phyloP scores from a whole-genome alignment of 73 alveolate genomes.

The Durusdinium trenchii region DNA sequence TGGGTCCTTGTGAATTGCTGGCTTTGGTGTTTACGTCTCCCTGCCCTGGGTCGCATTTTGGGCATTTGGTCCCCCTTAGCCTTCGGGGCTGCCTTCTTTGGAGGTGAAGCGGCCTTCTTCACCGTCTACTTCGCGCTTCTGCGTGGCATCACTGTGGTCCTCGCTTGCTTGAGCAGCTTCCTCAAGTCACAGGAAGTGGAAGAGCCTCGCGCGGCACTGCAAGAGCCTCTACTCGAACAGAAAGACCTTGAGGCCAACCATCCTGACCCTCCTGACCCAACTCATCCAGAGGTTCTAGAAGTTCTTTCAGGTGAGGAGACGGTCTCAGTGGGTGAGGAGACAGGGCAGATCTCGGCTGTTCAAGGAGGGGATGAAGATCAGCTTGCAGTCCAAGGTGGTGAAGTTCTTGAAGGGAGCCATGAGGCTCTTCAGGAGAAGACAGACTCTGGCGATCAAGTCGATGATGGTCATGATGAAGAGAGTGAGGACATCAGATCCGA shows the following conservation, averaged over 20 bases:
- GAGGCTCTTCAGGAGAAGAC: neutral
- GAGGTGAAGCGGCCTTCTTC: conserved; percentile 75
- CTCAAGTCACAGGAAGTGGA: conserved; percentile 3
- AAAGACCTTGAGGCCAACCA: neutral
- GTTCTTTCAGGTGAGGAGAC: neutral
- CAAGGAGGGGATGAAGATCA: neutral
- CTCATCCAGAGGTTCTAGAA: neutral
- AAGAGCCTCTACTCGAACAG: neutral
- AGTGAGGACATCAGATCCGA: too few relatives aligned
- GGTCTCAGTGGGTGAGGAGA: neutral
- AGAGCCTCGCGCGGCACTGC: neutral
- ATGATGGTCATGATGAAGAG: too few relatives aligned
- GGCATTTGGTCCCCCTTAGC: conserved; percentile 71
- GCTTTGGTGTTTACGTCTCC: conserved; percentile 57
- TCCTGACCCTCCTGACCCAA: neutral
- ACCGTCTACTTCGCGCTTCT: conserved; percentile 36
- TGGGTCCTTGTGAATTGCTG: conserved; percentile 68
- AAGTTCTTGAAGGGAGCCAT: neutral
- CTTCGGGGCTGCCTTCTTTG: conserved; percentile 72
- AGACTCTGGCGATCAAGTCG: too few relatives aligned
- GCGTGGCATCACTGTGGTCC: neutral
- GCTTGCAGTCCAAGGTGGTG: neutral
- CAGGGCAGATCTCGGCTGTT: neutral
- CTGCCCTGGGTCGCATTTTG: conserved; percentile 36
- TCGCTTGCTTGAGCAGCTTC: conserved; percentile 24